Evolutionary conservation across 148 eudicot species (phyloP), one percentile per base, ranked within the genome.

Genomic region (Vaccinium corymbosum): DNA sequence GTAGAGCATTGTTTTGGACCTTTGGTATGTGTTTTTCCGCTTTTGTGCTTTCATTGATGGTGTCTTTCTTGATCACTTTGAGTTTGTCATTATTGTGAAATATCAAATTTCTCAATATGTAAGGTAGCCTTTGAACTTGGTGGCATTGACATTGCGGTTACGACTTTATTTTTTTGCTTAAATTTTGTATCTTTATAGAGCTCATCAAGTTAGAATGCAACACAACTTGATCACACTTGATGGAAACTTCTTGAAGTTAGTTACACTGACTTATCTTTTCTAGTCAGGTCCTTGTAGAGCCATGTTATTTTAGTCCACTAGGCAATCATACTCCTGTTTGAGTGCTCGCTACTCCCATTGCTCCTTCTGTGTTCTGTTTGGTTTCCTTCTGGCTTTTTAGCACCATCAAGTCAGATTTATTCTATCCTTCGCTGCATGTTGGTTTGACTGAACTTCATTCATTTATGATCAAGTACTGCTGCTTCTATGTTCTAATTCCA

Each of bases 381-480:
- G 59, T 9, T 10, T 78, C 66, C 22, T 55, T 15, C 17, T 53
- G 64, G 17, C 81, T n/a, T 55, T 7, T 7, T 78, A 27, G 62
- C 81, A 78, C 22, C 66, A 55, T 27, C 80, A 53, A 78, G 25
- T 22, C 56, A 55, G 66, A 78, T 53, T 3, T 55, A 38, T 57
- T 35, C 19, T 19, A 56, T 55, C 22, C 49, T 79, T 17, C 7
- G 4, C 17, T 49, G 14, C 32, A 9, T 10, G 7, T 56, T 59
- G 51, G 70, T 57, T 80, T 11, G 71, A n/a, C 50, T 80, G 25
- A n/a, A 49, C 56, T 50, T 50, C 17, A 6, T 49, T 48, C 56
- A 76, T 46, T 50, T 76, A 66, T 64, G 7, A n/a, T 76, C 29
- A 7, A 48, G 53, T 78, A 29, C 80, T 78, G 61, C 80, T 76